Evolutionary conservation across 2,329 filamentous ascomycete species (phyloP), one percentile per base, ranked within the genome.

Genomic region (Aaosphaeria arxii): DNA sequence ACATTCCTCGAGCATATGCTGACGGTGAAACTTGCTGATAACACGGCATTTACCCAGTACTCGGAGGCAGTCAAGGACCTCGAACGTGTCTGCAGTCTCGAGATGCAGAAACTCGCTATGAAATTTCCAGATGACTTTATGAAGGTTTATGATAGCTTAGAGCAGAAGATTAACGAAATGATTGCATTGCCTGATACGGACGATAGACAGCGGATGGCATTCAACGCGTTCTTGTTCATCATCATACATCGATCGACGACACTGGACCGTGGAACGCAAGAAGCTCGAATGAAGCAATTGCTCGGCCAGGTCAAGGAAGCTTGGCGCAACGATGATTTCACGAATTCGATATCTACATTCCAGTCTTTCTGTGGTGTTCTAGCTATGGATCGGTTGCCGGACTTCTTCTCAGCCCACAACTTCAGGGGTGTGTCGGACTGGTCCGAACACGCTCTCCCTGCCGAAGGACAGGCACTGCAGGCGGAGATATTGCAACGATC

Each of bases 51-150:
- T 59, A 79, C 81, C 38, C 76, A 83, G 3, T 96, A 91, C 68
- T 91, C 88, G 11, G 94, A 97, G 55, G 86, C 91, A 1, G 88
- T 96, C 33, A 94, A 91, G 63, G 89, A 95, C 49, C 78, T 99
- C 11, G 91, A 96, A 65, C 83, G 82, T 4, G 83, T 95, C 62
- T 88, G 89, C 59, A 90, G 91, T 70, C 80, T 90, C 47, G 92
- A 99, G 69, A 78, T 97, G 50, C 91, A 96, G 61, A 83, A 91
- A 48, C 77, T 99, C 38, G 92, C 92, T 5, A 85, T 89, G 52
- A 89, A 91, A 60, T 96, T 96, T 79, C 87, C 94, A 0, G 89
- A 97, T 66, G 87, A 95, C 64, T 84, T 99, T 52, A 79, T 94
- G 59, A 84, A 84, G 35, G 91, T 95, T 30, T 97, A 96, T 66